phyloP scores from a whole-genome alignment of 305 asterid species.

The Petunia hybrid region DNA sequence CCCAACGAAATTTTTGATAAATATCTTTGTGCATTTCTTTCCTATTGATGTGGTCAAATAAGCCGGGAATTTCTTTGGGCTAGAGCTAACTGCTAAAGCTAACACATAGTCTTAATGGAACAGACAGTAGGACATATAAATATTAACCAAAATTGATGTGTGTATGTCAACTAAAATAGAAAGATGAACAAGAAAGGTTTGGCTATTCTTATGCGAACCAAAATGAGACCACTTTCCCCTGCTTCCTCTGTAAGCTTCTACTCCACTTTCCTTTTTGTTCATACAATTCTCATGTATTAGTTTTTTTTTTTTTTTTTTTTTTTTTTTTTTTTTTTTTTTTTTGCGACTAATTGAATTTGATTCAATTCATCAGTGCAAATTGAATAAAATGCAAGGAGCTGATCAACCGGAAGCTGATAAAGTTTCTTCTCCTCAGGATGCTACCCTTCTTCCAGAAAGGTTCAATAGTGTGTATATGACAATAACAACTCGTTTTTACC shows the following conservation, averaged over 20 bases:
- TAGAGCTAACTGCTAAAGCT: background rate
- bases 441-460: conserved; percentile 56
- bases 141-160: too few relatives aligned
- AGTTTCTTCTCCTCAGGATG: conserved; percentile 51
- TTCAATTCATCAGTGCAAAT: conserved; percentile 47
- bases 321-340: too few relatives aligned
- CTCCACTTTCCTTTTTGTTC: background rate
- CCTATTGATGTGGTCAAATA: too few relatives aligned
- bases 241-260: conserved; percentile 51
- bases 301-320: too few relatives aligned
- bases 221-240: conserved; percentile 76
- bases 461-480: too few relatives aligned
- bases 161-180: background rate
- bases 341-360: conserved; percentile 1
- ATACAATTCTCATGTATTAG: background rate
- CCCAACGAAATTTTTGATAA: too few relatives aligned
- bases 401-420: conserved; percentile 50
- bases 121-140: background rate
- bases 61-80: background rate
- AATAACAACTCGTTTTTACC: too few relatives aligned
- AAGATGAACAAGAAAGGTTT: conserved; percentile 75
- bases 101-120: background rate
- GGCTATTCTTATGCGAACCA: conserved; percentile 76
- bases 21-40: too few relatives aligned
- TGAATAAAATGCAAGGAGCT: conserved; percentile 66